phyloP scores from a whole-genome alignment of 169 alveolate species.

The Cyclospora cayetanensis region DNA sequence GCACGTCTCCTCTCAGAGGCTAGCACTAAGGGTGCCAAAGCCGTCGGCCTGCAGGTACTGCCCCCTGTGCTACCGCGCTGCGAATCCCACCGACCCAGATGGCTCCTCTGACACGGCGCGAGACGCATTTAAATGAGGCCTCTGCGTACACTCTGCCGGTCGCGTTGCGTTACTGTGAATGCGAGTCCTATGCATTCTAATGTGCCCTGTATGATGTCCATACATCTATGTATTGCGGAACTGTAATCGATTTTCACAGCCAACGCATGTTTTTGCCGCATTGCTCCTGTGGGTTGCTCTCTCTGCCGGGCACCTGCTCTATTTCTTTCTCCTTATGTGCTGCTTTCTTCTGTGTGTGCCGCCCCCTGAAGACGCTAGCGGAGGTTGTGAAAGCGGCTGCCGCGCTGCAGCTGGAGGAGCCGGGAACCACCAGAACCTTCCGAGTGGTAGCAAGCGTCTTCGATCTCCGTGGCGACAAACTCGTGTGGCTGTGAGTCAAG shows the following conservation, averaged over 20 bases:
- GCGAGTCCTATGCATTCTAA: no score
- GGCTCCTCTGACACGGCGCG: no score
- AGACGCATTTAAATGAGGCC: no score
- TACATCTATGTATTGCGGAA: neutral
- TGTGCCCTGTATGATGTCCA: no score
- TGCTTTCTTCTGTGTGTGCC: neutral
- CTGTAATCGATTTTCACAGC: neutral
- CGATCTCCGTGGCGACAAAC: neutral
- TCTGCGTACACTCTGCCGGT: no score
- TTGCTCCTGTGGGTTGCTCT: neutral
- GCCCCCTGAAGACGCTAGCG: neutral
- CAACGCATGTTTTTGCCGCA: neutral
- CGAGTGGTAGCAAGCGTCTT: neutral
- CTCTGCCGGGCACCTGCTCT: neutral
- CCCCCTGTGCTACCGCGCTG: no score
- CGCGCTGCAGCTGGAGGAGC: neutral
- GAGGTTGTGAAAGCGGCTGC: neutral
- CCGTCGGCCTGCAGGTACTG: neutral
- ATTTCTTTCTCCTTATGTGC: neutral
- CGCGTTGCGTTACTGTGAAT: no score
- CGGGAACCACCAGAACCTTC: neutral
- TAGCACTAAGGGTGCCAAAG: neutral
- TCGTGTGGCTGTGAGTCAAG: conserved; percentile 23
- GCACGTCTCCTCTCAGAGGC: neutral
- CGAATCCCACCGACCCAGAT: no score